Conservation (phyloP, 805 yeast genomes). For the Yarrowia sp. region DNA sequence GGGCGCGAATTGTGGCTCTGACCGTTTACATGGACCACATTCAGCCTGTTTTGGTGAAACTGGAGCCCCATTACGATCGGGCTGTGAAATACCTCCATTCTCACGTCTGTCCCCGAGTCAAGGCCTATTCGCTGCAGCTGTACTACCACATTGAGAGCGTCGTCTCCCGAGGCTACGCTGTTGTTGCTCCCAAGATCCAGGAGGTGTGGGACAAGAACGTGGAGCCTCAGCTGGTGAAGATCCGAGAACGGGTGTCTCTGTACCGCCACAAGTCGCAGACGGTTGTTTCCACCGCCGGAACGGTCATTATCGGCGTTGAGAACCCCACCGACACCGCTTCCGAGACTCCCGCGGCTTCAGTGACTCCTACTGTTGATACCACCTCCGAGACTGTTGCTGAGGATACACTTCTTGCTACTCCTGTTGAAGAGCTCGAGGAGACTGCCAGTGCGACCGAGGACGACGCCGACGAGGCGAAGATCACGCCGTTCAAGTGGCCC, state of each 20-base stretch:
- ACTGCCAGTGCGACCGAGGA: slow-evolving; percentile 1
- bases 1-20: neutral
- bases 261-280: slow-evolving; percentile 37
- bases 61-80: slow-evolving; percentile 39
- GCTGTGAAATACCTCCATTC: slow-evolving; percentile 8
- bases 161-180: neutral
- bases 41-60: slow-evolving; percentile 39
- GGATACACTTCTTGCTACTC: slow-evolving; percentile 1
- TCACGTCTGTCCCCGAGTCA: slow-evolving; percentile 41
- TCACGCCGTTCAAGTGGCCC: slow-evolving; percentile 37
- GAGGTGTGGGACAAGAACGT: slow-evolving; percentile 43
- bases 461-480: slow-evolving; percentile 12
- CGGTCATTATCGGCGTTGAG: slow-evolving; percentile 37
- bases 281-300: slow-evolving; percentile 29
- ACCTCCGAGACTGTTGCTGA: neutral
- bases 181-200: slow-evolving; percentile 41
- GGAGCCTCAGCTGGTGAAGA: slow-evolving; percentile 46
- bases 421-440: slow-evolving; percentile 8
- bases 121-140: neutral
- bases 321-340: slow-evolving; percentile 14
- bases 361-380: neutral
- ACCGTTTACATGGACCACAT: slow-evolving; percentile 39
- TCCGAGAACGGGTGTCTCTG: slow-evolving; percentile 43
- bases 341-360: neutral
- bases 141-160: slow-evolving; percentile 1